These are phyloP conservation scores for Pseudogymnoascus sp. DNA, from an alignment of 2,329 filamentous ascomycete species.

Conservation along the genomic window DNA sequence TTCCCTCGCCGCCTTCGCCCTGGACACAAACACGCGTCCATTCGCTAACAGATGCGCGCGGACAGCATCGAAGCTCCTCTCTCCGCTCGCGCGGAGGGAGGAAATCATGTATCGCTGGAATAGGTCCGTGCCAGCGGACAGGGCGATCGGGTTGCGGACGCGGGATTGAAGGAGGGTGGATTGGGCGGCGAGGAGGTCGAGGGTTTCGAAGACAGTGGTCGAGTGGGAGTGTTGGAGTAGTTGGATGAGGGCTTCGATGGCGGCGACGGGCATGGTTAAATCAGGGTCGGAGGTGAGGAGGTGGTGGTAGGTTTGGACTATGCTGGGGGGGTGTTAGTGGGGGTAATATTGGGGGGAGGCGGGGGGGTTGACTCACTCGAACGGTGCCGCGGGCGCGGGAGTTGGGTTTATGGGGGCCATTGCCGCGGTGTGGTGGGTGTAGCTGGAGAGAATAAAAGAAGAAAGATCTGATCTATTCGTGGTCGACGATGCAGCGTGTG, in stretches of 20 bases:
- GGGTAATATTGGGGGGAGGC: neutral
- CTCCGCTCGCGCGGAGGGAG: constrained; percentile 45
- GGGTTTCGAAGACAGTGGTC: constrained; percentile 87
- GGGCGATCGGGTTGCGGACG: constrained; percentile 80
- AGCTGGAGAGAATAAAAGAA: neutral
- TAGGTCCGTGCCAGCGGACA: constrained; percentile 88
- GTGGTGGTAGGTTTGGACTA: constrained; percentile 57
- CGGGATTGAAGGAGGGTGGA: constrained; percentile 69
- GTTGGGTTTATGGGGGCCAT: neutral
- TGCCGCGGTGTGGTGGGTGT: neutral
- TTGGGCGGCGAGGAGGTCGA: constrained; percentile 72
- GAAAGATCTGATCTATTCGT: neutral
- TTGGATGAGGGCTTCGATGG: constrained; percentile 83
- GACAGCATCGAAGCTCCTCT: constrained; percentile 72
- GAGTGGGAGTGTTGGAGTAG: constrained; percentile 73
- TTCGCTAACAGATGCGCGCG: constrained; percentile 78
- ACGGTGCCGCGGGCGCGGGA: neutral
- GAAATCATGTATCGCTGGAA: constrained; percentile 91
- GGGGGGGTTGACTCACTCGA: neutral
- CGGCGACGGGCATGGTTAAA: constrained; percentile 90
- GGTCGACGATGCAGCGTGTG: neutral
- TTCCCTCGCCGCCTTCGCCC: constrained; percentile 77
- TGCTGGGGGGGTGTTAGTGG: constrained; percentile 26
- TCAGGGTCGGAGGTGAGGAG: constrained; percentile 65
- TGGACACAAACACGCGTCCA: constrained; percentile 74